Base-by-base conservation (phyloP, 371 early-diverging fungal genomes). In the Mortierella sp. region DNA sequence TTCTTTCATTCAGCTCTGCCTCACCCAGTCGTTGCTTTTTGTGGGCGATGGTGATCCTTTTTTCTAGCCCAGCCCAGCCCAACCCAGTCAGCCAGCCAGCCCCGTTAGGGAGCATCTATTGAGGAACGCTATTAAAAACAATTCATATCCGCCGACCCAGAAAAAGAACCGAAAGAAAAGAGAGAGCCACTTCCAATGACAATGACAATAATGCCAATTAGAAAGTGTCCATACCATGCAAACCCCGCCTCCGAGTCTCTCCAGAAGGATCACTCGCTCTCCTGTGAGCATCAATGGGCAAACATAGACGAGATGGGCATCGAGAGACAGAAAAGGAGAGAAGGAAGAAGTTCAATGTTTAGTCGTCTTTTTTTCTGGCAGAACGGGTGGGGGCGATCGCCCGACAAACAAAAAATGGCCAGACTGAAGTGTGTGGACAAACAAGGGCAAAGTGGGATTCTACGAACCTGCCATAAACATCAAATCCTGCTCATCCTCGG, bases 391-490 rank as follows among this genome's bases (percentile, higher is more conserved):
- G 43, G 43, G 43, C 13, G 59, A 31, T 59, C 16, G 3, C 59
- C 31, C 2, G 28, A 31, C 44, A 31, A 26, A 28, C 31, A 31
- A 28, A 73, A 54, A 69, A 40, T 21, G 21, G 43, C 31, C 43
- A 64, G 31, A 28, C 54, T 10, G 43, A 3, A 50, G 21, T n/a
- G 44, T 40, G 69, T 10, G 34, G 19, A 14, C 0, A 64, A 43
- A 8, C 0, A 51, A 40, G 69, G 34, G 4, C 34, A 55, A 74
- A 26, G 10, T 24, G 31, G 46, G 11, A 37, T 51, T 76, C 26
- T 31, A 28, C 67, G 71, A 82, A 91, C 92, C 92, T 75, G 89
- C 89, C 55, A 92, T 82, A 67, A 90, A 92, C 91, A 92, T 92
- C 26, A 92, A 77, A 51, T 91, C 91, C 24, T 90, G 88, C 5